Conservation (phyloP, 495 filamentous ascomycete genomes). For the Podospora anserina region DNA sequence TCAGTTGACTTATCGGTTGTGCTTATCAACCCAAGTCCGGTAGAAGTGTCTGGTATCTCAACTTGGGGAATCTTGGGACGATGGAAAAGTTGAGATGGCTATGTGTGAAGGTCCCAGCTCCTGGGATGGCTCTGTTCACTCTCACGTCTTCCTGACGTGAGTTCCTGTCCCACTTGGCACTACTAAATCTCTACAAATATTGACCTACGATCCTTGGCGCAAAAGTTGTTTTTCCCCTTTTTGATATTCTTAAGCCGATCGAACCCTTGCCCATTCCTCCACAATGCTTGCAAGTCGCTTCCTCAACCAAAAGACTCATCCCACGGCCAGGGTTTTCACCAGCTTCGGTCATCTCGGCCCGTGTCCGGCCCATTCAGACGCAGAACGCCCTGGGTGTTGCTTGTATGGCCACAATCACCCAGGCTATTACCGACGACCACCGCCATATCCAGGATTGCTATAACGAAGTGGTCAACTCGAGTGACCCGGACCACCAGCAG, state of each 20-base stretch:
- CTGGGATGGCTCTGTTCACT: background rate
- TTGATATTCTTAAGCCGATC: background rate
- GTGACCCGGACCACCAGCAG: conserved; percentile 5
- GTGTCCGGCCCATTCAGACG: background rate
- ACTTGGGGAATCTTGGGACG: background rate
- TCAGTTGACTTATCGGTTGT: no score
- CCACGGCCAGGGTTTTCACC: background rate
- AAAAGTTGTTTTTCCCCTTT: background rate
- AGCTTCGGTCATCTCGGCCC: background rate
- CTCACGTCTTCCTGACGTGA: background rate
- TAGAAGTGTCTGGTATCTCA: background rate
- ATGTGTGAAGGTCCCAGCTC: background rate
- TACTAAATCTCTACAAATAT: background rate
- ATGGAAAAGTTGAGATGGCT: background rate
- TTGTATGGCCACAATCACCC: conserved; percentile 5
- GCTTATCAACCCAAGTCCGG: no score
- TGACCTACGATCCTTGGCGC: background rate
- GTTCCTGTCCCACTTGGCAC: background rate
- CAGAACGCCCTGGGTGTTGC: conserved; percentile 2
- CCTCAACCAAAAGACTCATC: background rate
- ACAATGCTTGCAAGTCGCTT: background rate
- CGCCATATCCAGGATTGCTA: conserved; percentile 7
- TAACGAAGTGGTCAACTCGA: conserved; percentile 6
- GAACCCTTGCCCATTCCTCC: background rate
- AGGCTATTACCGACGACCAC: conserved; percentile 10